These are phyloP conservation scores for Smithsoniella earleae DNA, from an alignment of 163 green algal genomes.

Conservation along the genomic window DNA sequence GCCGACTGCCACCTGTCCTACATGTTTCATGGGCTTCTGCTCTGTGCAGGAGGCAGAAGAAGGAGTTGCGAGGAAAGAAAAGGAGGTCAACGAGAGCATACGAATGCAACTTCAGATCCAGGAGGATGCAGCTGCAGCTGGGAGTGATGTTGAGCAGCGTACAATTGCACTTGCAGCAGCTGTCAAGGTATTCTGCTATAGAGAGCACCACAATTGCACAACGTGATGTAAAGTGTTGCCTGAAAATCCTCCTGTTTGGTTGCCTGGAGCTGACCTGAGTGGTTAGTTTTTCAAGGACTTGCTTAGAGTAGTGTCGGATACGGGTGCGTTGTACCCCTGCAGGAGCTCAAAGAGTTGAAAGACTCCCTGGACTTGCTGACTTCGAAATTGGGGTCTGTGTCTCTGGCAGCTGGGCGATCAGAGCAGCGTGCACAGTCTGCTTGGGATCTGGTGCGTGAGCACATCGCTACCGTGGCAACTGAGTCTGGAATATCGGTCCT, in stretches of 20 bases:
- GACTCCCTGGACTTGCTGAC: slow-evolving; percentile 2
- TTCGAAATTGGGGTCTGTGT: slow-evolving; percentile 2
- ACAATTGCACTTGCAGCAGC: neutral
- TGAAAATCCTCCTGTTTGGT: no score
- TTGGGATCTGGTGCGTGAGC: slow-evolving; percentile 22
- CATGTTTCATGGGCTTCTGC: no score
- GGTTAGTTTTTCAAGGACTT: no score
- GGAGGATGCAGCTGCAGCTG: neutral
- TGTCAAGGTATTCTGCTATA: neutral
- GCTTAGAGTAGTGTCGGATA: no score
- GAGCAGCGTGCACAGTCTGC: slow-evolving; percentile 8
- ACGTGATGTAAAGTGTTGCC: no score
- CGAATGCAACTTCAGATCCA: slow-evolving; percentile 21
- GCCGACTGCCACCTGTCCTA: no score
- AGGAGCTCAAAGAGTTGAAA: slow-evolving; percentile 24
- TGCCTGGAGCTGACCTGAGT: no score
- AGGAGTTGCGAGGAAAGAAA: neutral
- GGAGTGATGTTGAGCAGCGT: slow-evolving; percentile 11
- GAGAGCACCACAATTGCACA: no score
- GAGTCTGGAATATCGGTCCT: neutral
- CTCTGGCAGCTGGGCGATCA: neutral
- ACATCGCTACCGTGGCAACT: neutral
- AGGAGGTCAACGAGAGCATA: slow-evolving; percentile 13
- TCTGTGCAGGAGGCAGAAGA: slow-evolving; percentile 21
- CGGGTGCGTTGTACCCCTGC: no score